Evolutionary conservation across 257 asterid species (phyloP).

Genomic region (Solanum infundibuliforme): DNA sequence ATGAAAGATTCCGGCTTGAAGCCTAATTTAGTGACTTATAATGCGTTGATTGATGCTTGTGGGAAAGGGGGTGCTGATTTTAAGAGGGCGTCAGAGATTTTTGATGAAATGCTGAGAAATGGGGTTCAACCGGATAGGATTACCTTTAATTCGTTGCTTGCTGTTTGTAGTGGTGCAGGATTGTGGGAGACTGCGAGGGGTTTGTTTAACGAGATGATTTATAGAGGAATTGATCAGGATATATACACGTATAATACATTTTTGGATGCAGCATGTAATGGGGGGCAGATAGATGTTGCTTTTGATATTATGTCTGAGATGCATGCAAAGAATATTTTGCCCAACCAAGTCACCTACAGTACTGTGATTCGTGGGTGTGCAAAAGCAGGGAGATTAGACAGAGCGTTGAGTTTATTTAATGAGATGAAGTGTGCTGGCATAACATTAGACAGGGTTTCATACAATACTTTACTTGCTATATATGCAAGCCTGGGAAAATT

Average conservation of each 20-base stretch:
- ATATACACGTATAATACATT: slow-evolving; percentile 82
- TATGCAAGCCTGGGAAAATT: slow-evolving; percentile 84
- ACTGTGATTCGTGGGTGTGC: slow-evolving; percentile 95
- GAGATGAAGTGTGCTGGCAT: slow-evolving; percentile 88
- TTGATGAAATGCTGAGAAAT: slow-evolving; percentile 56
- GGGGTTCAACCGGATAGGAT: slow-evolving; percentile 86
- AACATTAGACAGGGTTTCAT: slow-evolving; percentile 72
- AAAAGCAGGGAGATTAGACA: slow-evolving; percentile 58
- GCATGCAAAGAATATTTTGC: slow-evolving; percentile 50
- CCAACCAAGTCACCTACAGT: slow-evolving; percentile 84
- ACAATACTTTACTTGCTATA: slow-evolving; percentile 72
- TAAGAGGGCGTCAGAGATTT: slow-evolving; percentile 65
- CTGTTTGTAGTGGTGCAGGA: slow-evolving; percentile 91
- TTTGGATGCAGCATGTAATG: slow-evolving; percentile 77
- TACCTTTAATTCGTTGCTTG: slow-evolving; percentile 83
- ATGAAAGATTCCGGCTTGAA: slow-evolving; percentile 79
- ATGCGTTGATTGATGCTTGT: slow-evolving; percentile 89
- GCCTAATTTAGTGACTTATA: slow-evolving; percentile 82
- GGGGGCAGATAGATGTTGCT: slow-evolving; percentile 73
- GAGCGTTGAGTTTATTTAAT: slow-evolving; percentile 57
- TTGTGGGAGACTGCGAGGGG: slow-evolving; percentile 62
- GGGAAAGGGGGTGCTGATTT: slow-evolving; percentile 94
- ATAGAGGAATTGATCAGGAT: slow-evolving; percentile 71
- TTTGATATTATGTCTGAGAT: slow-evolving; percentile 72
- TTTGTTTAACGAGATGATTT: slow-evolving; percentile 68